Percentiles rank a stretch among this genome's conserved stretches.
Conservation (phyloP, 2,329 filamentous ascomycete genomes). For the Penicillium freii region DNA sequence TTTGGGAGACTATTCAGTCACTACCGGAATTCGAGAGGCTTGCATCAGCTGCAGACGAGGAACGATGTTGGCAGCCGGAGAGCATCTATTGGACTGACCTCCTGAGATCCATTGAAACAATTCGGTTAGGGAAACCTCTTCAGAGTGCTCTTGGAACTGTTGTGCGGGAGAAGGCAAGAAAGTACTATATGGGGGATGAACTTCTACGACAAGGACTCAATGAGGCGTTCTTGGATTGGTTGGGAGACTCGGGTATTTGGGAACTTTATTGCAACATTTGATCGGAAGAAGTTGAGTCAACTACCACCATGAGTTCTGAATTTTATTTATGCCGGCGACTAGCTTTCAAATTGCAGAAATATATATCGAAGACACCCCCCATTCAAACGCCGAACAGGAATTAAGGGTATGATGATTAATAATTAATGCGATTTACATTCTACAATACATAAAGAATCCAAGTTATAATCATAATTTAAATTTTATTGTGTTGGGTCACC, state of each 20-base stretch:
- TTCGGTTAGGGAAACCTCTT: slow-evolving; percentile 8
- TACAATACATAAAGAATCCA: neutral
- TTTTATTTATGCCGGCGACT: no score
- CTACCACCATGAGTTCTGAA: neutral
- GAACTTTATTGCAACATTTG: slow-evolving; percentile 5
- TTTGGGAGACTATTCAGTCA: slow-evolving; percentile 12
- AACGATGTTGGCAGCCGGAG: slow-evolving; percentile 10
- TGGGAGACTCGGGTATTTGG: slow-evolving; percentile 13
- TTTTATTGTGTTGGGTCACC: neutral
- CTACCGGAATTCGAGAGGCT: slow-evolving; percentile 9
- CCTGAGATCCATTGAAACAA: slow-evolving; percentile 10
- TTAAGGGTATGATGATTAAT: neutral
- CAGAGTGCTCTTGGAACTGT: slow-evolving; percentile 4
- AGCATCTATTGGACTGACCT: slow-evolving; percentile 16
- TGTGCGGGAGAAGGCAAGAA: neutral
- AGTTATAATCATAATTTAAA: neutral
- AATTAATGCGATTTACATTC: no score
- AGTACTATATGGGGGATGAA: slow-evolving; percentile 18
- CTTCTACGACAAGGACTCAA: slow-evolving; percentile 17
- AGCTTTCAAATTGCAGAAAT: neutral
- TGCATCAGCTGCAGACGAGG: slow-evolving; percentile 7
- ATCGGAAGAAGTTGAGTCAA: neutral
- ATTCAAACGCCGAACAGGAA: neutral
- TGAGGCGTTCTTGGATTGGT: slow-evolving; percentile 15
- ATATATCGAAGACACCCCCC: neutral